Conservation (phyloP, 2,329 filamentous ascomycete species). For the Penicillium rolfsii region DNA sequence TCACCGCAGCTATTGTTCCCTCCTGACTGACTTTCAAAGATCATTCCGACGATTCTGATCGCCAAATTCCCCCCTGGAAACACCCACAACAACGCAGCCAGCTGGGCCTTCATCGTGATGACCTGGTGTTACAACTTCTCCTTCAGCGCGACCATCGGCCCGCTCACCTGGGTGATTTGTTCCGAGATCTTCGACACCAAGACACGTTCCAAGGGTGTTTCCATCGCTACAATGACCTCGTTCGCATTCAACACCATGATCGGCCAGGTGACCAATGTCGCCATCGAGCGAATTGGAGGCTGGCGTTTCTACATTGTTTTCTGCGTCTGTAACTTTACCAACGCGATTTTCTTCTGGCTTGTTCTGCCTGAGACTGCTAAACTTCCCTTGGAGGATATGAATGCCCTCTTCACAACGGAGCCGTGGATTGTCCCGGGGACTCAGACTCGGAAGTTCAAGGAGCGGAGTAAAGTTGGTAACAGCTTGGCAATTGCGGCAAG, state of each 20-base stretch:
- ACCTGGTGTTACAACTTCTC: slow-evolving; percentile 81
- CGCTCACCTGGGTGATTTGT: slow-evolving; percentile 60
- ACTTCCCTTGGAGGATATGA: slow-evolving; percentile 67
- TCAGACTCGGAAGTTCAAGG: slow-evolving; percentile 54
- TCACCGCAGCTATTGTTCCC: neutral
- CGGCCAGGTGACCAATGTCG: slow-evolving; percentile 66
- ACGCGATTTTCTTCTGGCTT: slow-evolving; percentile 68
- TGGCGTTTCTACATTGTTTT: slow-evolving; percentile 66
- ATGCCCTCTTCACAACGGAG: slow-evolving; percentile 64
- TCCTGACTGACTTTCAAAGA: neutral
- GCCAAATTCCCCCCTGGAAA: slow-evolving; percentile 60
- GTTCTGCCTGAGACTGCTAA: slow-evolving; percentile 67
- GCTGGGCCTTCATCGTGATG: slow-evolving; percentile 65
- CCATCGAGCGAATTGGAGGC: slow-evolving; percentile 53
- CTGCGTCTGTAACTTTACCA: slow-evolving; percentile 68
- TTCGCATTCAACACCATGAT: slow-evolving; percentile 79
- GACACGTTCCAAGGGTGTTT: slow-evolving; percentile 72
- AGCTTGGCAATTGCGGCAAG: neutral
- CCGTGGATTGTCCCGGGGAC: slow-evolving; percentile 64
- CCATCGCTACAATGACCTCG: slow-evolving; percentile 70
- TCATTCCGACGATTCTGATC: neutral
- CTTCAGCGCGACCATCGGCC: slow-evolving; percentile 71
- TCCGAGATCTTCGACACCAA: slow-evolving; percentile 77
- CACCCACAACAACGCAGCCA: slow-evolving; percentile 38
- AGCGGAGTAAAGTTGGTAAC: slow-evolving; percentile 3